Base-by-base conservation (phyloP, 2,329 filamentous ascomycete genomes). In the Phialophora tarda region DNA sequence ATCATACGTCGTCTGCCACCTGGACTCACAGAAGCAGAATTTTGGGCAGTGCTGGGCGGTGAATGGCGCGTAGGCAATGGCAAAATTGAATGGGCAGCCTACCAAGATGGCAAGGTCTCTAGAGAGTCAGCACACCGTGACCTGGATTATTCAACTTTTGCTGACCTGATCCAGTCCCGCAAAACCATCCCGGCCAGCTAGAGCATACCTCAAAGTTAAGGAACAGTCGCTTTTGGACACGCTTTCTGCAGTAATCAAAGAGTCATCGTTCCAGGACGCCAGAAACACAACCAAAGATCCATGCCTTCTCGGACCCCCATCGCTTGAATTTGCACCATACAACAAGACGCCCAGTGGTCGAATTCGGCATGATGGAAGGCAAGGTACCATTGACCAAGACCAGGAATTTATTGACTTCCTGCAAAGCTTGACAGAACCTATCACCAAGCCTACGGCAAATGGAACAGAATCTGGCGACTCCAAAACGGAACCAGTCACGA, bases 301-400 rank as follows among this genome's bases (percentile, higher is more conserved):
- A 1, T 88, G 88, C 28, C 85, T 97, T 1, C 82, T 95, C 62
- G 91, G 91, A 0, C 91, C 91, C 1, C 93, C 95, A 0, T 85
- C 86, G 4, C 82, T 97, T 57, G 93, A 97, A 74, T 91, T 91
- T 74, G 88, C 93, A 21, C 86, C 90, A 0, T 96, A 93, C 80
- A 91, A 92, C 71, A 93, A 93, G 74, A 86, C 92, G 1, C 92
- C 94, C 1, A 87, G 86, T 66, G 86, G 84, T 41, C 92, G 91
- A 76, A 86, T 87, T 58, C 88, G 92, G 38, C 86, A 88, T 62
- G 95, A 99, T 81, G 88, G 88, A 61, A 89, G 93, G 14, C 92
- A 97, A 77, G 95, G 94, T 61, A 97, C 93, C 2, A 98, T 99
- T 71, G 95, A 99, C 74, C 93, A 97, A 76, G 95, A 99, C 74